phyloP scores from a whole-genome alignment of 2,329 filamentous ascomycete genomes.

The Iodosphaeria phyllophila region DNA sequence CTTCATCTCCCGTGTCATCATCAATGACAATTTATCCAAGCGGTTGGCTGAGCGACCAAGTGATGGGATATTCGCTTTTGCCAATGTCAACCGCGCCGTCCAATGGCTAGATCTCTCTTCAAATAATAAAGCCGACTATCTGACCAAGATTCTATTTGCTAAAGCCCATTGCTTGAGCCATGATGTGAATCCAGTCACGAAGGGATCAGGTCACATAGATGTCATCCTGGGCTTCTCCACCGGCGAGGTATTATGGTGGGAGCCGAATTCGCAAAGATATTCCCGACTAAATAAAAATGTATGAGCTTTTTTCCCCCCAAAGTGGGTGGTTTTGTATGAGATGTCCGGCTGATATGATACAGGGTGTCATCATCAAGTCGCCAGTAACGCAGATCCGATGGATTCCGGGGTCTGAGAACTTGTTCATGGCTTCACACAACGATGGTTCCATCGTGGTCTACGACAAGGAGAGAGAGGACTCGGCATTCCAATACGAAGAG shows the following conservation, averaged over 20 bases:
- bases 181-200: constrained; percentile 74
- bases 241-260: constrained; percentile 96
- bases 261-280: constrained; percentile 91
- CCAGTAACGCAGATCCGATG: constrained; percentile 78
- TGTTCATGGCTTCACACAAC: constrained; percentile 83
- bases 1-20: constrained; percentile 91
- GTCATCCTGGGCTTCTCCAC: constrained; percentile 92
- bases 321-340: not conserved
- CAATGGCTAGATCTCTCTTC: constrained; percentile 90
- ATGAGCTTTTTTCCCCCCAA: constrained; percentile 10
- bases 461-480: constrained; percentile 80
- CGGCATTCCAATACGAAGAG: constrained; percentile 17
- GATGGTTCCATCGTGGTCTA: constrained; percentile 86
- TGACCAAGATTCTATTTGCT: constrained; percentile 93
- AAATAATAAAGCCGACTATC: constrained; percentile 60
- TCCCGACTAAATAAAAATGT: constrained; percentile 91
- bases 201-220: constrained; percentile 64
- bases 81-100: constrained; percentile 86
- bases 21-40: constrained; percentile 65
- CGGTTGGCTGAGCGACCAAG: constrained; percentile 59
- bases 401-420: constrained; percentile 84
- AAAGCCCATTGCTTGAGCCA: constrained; percentile 92
- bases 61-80: constrained; percentile 78
- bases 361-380: constrained; percentile 74
- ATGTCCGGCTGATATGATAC: not conserved